Base-by-base conservation (phyloP, 345 rosid genomes). In the Orychophragmus violaceus region DNA sequence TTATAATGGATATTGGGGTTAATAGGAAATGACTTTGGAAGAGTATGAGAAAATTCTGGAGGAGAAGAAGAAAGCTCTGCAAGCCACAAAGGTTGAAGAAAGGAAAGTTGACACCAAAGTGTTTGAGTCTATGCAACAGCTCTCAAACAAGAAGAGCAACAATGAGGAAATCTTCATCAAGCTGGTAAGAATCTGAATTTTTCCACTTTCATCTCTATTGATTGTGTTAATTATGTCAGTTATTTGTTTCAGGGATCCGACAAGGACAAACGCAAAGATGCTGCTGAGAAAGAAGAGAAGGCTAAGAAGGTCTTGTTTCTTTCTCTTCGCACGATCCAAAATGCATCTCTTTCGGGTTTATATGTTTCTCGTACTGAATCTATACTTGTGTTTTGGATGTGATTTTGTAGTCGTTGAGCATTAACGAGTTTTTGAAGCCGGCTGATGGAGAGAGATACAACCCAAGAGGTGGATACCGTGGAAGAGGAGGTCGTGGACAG, bases 21-120 rank as follows among this genome's bases (percentile, higher is more conserved):
- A 28, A 3, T 16, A 90, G 99, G 90, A 90, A 74, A 93, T 93
- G 98, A 90, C 97, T 9, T 57, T 93, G 62, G 96, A 85, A 46
- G 97, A 93, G 83, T 93, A 93, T 67, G 80, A 90, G 79, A 93
- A 86, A 55, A 78, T 80, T 29, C 81, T 78, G 53, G 90, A 78
- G 69, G 91, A 84, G 81, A 86, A 85, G 59, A 83, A 84, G 78
- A 87, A 85, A 74, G 83, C 80, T 36, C 76, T 85, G 39, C 87
- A 65, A 64, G 77, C 81, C 5, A 74, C 72, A 7, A 87, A 81
- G 79, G 72, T 82, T 6, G 85, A 85, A 72, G 90, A 75, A 65
- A 82, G 90, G 68, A 87, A 85, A 70, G 90, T 85, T 53, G 88
- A 85, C 61, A 46, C 71, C 11, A 83, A 81, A 79, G 95, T 71